Percentiles rank a stretch among this genome's conserved stretches.
These are phyloP conservation scores for Neoboletus brunneissimus DNA, from an alignment of 768 basidiomycete genomes.

Conservation along the genomic window DNA sequence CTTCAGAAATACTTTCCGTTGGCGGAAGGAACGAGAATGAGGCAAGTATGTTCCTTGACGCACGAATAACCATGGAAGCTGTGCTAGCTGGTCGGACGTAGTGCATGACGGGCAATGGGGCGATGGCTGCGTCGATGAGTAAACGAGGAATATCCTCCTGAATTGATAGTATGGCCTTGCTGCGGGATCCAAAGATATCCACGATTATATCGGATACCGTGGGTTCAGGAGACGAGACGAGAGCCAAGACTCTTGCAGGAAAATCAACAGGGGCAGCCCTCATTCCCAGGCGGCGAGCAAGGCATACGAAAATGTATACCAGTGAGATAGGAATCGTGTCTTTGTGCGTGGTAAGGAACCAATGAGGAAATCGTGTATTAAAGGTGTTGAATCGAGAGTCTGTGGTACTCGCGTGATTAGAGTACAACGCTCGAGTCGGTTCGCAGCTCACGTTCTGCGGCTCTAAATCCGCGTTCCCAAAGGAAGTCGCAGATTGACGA, in stretches of 20 bases:
- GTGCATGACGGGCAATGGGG: conserved; percentile 13
- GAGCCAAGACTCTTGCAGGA: conserved; percentile 52
- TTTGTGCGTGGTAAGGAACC: conserved; percentile 49
- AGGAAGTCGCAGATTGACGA: conserved; percentile 50
- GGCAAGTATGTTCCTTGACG: conserved; percentile 39
- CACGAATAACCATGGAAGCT: conserved; percentile 39
- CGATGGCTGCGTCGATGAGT: conserved; percentile 27
- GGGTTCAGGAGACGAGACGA: conserved; percentile 41
- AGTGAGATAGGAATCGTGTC: conserved; percentile 58
- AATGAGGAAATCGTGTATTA: conserved; percentile 58
- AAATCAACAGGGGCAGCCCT: conserved; percentile 53
- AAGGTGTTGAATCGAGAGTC: conserved; percentile 41
- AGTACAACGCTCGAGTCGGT: neutral
- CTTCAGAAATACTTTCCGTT: conserved; percentile 27
- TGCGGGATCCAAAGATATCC: conserved; percentile 46
- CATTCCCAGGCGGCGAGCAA: conserved; percentile 52
- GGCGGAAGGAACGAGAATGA: conserved; percentile 28
- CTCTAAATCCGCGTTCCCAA: conserved; percentile 44
- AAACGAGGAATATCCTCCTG: conserved; percentile 36
- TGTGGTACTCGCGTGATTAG: conserved; percentile 15
- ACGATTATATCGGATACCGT: conserved; percentile 39
- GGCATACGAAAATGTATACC: conserved; percentile 53
- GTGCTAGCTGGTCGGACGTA: conserved; percentile 32
- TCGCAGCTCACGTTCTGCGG: conserved; percentile 39
- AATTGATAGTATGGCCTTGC: conserved; percentile 33